Conservation (phyloP, 768 basidiomycete species). For the Boletus reticuloceps region DNA sequence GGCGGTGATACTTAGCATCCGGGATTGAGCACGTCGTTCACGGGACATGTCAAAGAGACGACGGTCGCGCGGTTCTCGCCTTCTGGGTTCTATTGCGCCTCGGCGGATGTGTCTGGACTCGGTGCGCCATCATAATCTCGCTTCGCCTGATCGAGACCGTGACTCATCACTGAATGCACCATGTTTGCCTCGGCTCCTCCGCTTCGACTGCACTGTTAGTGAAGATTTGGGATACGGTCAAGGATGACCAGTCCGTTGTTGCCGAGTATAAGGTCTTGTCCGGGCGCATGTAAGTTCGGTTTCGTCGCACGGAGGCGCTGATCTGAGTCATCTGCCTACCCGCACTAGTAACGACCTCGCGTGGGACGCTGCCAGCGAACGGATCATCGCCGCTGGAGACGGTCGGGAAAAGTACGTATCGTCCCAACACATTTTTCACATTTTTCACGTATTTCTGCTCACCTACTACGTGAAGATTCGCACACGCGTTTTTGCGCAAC, state of each 20-base stretch:
- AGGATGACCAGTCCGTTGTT: slow-evolving; percentile 80
- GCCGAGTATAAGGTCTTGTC: slow-evolving; percentile 75
- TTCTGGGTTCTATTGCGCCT: slow-evolving; percentile 93
- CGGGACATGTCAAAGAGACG: slow-evolving; percentile 78
- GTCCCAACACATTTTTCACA: background rate
- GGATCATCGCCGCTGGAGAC: slow-evolving; percentile 93
- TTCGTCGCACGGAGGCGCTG: background rate
- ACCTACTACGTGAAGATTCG: slow-evolving; percentile 52
- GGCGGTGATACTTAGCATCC: slow-evolving; percentile 52
- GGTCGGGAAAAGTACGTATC: slow-evolving; percentile 74
- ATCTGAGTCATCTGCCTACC: background rate
- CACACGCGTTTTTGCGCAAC: slow-evolving; percentile 81
- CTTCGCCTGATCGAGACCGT: background rate
- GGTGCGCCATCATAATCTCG: slow-evolving; percentile 45
- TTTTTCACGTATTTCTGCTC: background rate
- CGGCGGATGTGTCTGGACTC: slow-evolving; percentile 78
- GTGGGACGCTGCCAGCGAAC: slow-evolving; percentile 96
- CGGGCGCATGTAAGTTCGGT: slow-evolving; percentile 58
- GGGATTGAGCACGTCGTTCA: slow-evolving; percentile 59
- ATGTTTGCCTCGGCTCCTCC: background rate
- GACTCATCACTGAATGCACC: background rate
- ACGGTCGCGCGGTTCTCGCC: slow-evolving; percentile 92
- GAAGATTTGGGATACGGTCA: slow-evolving; percentile 90
- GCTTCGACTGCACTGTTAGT: slow-evolving; percentile 42
- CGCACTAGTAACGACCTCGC: slow-evolving; percentile 81